phyloP scores from a whole-genome alignment of 2,329 filamentous ascomycete species.

The Ceratocystis ficicola region DNA sequence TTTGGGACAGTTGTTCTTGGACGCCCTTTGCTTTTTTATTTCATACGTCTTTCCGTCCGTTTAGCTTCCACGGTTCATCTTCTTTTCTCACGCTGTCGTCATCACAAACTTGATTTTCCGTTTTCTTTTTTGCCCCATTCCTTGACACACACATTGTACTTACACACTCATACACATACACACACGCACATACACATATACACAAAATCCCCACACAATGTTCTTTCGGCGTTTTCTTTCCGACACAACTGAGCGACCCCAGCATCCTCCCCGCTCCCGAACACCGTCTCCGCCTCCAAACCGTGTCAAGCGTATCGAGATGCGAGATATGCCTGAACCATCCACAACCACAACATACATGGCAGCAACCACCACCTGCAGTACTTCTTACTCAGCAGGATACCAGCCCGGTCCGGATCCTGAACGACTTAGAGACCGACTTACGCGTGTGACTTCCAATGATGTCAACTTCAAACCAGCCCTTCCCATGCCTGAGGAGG shows the following conservation, averaged over 20 bases:
- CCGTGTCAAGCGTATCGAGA: constrained; percentile 21
- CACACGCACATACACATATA: background rate
- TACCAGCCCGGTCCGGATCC: constrained; percentile 17
- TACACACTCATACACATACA: background rate
- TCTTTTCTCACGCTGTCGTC: background rate
- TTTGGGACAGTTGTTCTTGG: background rate
- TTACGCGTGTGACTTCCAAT: constrained; percentile 15
- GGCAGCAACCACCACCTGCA: constrained; percentile 13
- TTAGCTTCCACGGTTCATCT: background rate
- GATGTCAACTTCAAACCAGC: constrained; percentile 20
- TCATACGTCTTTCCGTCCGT: background rate
- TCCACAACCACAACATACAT: constrained; percentile 10
- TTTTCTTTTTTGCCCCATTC: background rate
- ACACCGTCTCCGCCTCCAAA: constrained; percentile 18
- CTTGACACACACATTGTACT: too few relatives aligned
- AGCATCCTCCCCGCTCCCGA: constrained; percentile 20
- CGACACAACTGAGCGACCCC: constrained; percentile 17
- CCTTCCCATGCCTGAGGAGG: constrained; percentile 20
- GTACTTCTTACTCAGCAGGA: constrained; percentile 14
- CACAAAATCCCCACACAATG: constrained; percentile 12
- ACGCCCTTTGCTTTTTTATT: background rate
- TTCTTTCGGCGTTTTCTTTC: constrained; percentile 19
- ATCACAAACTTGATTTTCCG: background rate
- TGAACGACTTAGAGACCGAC: constrained; percentile 17
- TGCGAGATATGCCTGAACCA: constrained; percentile 21